phyloP scores from a whole-genome alignment of 2,329 filamentous ascomycete genomes.

The Leptographium flavum region DNA sequence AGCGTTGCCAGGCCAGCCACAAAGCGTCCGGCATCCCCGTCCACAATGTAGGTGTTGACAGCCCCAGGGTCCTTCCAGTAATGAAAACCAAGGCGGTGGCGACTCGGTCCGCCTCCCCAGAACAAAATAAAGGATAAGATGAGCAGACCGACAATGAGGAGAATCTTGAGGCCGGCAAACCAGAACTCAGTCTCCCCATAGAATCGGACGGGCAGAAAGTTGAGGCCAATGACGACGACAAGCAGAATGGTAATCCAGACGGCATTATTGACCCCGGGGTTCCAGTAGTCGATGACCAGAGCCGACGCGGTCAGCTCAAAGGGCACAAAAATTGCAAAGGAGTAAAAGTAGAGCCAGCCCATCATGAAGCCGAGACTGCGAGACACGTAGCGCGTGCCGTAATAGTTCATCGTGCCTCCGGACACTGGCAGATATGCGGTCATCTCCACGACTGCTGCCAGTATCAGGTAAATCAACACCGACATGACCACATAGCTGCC shows the following conservation, averaged over 20 bases:
- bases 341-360: conserved; percentile 35
- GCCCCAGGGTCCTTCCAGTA: conserved; percentile 22
- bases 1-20: conserved; percentile 27
- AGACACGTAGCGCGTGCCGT: conserved; percentile 30
- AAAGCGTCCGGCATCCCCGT: conserved; percentile 24
- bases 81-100: conserved; percentile 5
- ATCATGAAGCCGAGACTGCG: conserved; percentile 30
- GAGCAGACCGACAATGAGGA: conserved; percentile 19
- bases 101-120: conserved; percentile 20
- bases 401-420: conserved; percentile 32
- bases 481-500: conserved; percentile 23
- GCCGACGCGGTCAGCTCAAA: conserved; percentile 42
- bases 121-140: conserved; percentile 31
- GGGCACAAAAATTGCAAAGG: conserved; percentile 29
- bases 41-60: conserved; percentile 21
- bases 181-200: conserved; percentile 11
- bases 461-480: conserved; percentile 18
- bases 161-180: conserved; percentile 25
- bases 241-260: conserved; percentile 16
- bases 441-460: conserved; percentile 35
- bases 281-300: conserved; percentile 44
- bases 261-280: conserved; percentile 34
- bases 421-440: conserved; percentile 44
- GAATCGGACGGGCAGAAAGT: conserved; percentile 6
- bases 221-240: conserved; percentile 3